Conservation (phyloP, 2,329 filamentous ascomycete genomes). For the Penicillium sp. region DNA sequence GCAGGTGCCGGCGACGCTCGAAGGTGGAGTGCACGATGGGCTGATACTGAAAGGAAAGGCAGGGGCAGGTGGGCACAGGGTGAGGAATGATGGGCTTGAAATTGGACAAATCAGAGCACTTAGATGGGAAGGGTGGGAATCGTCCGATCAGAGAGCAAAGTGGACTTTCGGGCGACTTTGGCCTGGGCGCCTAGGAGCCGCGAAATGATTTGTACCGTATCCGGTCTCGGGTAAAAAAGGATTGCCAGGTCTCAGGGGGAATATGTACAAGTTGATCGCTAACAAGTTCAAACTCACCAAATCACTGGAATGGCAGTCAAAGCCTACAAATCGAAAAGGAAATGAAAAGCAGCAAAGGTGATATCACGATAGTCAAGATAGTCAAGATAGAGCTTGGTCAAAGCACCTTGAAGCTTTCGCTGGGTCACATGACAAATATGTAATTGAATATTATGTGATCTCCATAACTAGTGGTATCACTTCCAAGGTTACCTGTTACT, state of each 20-base stretch:
- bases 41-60: conserved; percentile 27
- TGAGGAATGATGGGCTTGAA: conserved; percentile 19
- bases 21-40: conserved; percentile 33
- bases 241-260: neutral
- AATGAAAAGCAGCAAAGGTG: neutral
- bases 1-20: conserved; percentile 27
- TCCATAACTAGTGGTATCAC: too few species aligned
- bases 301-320: neutral
- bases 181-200: conserved; percentile 15
- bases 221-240: conserved; percentile 19
- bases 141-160: conserved; percentile 20
- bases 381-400: conserved; percentile 10
- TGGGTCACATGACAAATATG: neutral
- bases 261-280: neutral
- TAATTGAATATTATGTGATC: neutral
- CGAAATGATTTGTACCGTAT: conserved; percentile 16
- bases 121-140: conserved; percentile 18
- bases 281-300: conserved; percentile 6
- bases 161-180: conserved; percentile 9
- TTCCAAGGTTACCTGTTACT: neutral
- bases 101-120: conserved; percentile 22
- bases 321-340: neutral
- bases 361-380: conserved; percentile 4
- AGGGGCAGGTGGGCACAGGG: conserved; percentile 17
- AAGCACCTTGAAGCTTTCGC: neutral